Evolutionary conservation across 2,329 filamentous ascomycete genomes (phyloP), one percentile per base, ranked within the genome.

Genomic region (Aspergillus texensis): DNA sequence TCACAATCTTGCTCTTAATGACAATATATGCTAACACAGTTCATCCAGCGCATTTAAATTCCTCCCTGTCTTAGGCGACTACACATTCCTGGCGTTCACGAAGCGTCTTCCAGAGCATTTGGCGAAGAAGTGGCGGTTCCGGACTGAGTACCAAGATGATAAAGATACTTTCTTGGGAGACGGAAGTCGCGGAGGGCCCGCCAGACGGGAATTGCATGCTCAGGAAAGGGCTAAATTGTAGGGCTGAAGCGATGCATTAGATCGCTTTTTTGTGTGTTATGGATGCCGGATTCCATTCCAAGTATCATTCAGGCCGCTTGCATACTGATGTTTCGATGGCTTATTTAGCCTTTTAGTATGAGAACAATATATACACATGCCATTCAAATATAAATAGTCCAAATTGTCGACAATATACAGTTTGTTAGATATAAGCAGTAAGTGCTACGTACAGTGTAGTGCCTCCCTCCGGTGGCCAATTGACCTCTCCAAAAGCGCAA

Each of bases 1-100:
- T 65, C 5, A 10, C 6, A n/a, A 8, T 3, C 34, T 21, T 34
- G 14, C 58, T 26, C 19, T 0, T 0, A 46, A 34, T 62, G 4
- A 30, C 43, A 56, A 16, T 10, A 34, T 28, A n/a, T 50, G 48
- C 16, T 43, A 39, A 12, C 46, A 11, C 1, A n/a, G 11, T 2
- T 21, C 21, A 21, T 24, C n/a, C 54, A 82, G 65, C 71, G 88
- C 81, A 1, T 90, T 88, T 81, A 91, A 91, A 76, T 90, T 90
- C 72, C 73, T 90, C 57, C 88, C 88, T 0, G 83, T 90, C 6
- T 77, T 91, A 11, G 88, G 88, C 10, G 83, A 86, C 32, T 86
- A 85, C 72, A 81, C 89, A 57, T 64, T 61, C 59, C 53, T 59
- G 65, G 64, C 65, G 1, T 8, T 69, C 1, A 61, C 66, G 4